These are phyloP conservation scores for Thelonectria blattea DNA, from an alignment of 2,329 filamentous ascomycete species.

Conservation along the genomic window DNA sequence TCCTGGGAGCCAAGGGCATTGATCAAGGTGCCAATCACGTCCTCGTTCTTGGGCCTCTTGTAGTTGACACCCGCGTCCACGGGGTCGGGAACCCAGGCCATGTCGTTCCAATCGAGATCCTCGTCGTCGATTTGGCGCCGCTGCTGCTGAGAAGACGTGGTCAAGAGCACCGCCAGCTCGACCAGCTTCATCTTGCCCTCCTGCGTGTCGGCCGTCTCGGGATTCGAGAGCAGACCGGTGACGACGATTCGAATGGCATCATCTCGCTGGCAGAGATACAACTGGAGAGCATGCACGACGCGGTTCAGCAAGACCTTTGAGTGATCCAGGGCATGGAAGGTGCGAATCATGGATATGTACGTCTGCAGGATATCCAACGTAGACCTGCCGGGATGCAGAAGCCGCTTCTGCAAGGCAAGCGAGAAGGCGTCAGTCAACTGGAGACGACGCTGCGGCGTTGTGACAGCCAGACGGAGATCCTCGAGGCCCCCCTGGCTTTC, in stretches of 20 bases:
- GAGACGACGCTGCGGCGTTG: constrained; percentile 70
- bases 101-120: constrained; percentile 87
- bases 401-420: constrained; percentile 65
- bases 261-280: constrained; percentile 78
- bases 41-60: constrained; percentile 84
- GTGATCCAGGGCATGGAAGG: constrained; percentile 76
- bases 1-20: constrained; percentile 88
- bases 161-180: constrained; percentile 71
- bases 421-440: constrained; percentile 75
- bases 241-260: constrained; percentile 82
- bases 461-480: constrained; percentile 74
- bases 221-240: constrained; percentile 71
- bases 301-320: constrained; percentile 79
- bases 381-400: constrained; percentile 78
- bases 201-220: constrained; percentile 57
- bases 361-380: constrained; percentile 77
- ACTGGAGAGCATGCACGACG: constrained; percentile 73
- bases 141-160: constrained; percentile 62
- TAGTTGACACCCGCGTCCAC: constrained; percentile 93
- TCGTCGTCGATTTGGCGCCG: constrained; percentile 64
- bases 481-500: constrained; percentile 73
- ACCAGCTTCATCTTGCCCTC: constrained; percentile 59
- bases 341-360: constrained; percentile 80
- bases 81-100: constrained; percentile 91
- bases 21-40: constrained; percentile 90